Conservation (phyloP, 208 protist genomes). For the Kentomonas sorsogonicus region DNA sequence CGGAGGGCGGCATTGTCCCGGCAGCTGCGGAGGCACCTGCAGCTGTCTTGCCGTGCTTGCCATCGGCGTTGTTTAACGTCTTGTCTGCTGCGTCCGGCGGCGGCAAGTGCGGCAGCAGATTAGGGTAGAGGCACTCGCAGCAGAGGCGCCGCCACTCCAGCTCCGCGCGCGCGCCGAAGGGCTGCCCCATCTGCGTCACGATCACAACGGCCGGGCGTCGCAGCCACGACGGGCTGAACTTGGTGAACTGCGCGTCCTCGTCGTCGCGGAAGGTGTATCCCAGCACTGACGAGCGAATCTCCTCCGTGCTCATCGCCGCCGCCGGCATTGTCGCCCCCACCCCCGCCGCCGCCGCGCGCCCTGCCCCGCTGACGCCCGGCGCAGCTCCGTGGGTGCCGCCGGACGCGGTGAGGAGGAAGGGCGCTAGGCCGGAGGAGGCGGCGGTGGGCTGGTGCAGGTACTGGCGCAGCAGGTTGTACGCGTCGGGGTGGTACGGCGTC, state of each 20-base stretch:
- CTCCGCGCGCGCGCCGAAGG: constrained; percentile 69
- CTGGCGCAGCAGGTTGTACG: not conserved
- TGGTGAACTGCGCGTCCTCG: constrained; percentile 42
- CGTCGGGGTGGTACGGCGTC: not conserved
- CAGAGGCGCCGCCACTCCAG: constrained; percentile 64
- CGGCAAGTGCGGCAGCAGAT: constrained; percentile 37
- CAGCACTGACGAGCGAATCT: not conserved
- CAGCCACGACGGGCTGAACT: constrained; percentile 45
- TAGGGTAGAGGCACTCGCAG: constrained; percentile 64
- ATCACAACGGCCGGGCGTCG: constrained; percentile 74
- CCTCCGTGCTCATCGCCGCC: not conserved
- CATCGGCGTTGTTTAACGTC: not conserved
- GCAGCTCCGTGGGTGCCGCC: too few species aligned
- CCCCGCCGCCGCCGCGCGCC: too few species aligned
- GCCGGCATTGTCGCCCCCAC: too few species aligned
- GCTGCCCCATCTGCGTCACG: constrained; percentile 79
- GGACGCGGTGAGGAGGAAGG: constrained; percentile 11
- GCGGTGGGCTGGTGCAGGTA: constrained; percentile 16
- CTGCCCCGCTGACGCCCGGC: too few species aligned
- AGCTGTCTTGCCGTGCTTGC: too few species aligned
- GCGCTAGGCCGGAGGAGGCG: constrained; percentile 20
- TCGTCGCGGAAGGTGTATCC: constrained; percentile 29
- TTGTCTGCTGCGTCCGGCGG: constrained; percentile 10
- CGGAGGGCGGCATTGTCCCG: too few species aligned
- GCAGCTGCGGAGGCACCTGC: too few species aligned